Percentiles rank a stretch among this genome's conserved stretches.
phyloP scores from a whole-genome alignment of 176 grass and related monocot genomes.

The Carex kokanica region DNA sequence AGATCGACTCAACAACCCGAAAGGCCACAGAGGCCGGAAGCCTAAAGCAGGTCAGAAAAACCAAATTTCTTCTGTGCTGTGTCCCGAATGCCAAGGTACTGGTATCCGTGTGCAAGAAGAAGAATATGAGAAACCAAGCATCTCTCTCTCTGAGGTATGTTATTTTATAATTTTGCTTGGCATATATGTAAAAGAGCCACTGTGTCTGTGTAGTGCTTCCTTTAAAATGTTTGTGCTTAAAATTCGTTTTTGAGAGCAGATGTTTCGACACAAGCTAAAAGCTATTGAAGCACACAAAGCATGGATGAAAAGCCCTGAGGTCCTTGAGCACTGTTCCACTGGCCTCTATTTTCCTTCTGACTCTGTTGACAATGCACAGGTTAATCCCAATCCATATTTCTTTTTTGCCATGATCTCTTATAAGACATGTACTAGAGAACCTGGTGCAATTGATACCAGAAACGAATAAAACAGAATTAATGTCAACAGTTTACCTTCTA shows the following conservation, averaged over 20 bases:
- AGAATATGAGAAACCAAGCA: constrained; percentile 81
- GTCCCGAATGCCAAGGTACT: constrained; percentile 93
- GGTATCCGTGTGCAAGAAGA: constrained; percentile 62
- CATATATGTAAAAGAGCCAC: not conserved
- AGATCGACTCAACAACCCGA: constrained; percentile 50
- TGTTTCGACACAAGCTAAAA: constrained; percentile 93
- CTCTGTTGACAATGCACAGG: constrained; percentile 53
- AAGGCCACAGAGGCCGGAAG: constrained; percentile 78
- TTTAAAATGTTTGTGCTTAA: not conserved
- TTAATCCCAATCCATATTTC: constrained; percentile 18
- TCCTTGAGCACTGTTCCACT: constrained; percentile 82
- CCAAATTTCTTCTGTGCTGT: constrained; percentile 60
- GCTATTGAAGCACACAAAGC: constrained; percentile 90
- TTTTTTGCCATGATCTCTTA: not conserved
- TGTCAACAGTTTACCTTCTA: not conserved
- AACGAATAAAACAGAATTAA: not conserved
- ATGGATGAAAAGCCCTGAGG: constrained; percentile 93
- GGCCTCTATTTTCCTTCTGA: constrained; percentile 69
- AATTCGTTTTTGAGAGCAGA: constrained; percentile 38
- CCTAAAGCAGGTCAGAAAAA: constrained; percentile 53
- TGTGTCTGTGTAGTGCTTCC: not conserved
- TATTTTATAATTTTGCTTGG: not conserved
- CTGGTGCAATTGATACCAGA: not conserved
- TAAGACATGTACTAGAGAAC: not conserved
- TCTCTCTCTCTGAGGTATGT: constrained; percentile 78